A percentile compares a stretch with the other conserved stretches of the same genome.
Evolutionary conservation across 2,329 filamentous ascomycete species (phyloP).

Genomic region (Aspergillus sp.): DNA sequence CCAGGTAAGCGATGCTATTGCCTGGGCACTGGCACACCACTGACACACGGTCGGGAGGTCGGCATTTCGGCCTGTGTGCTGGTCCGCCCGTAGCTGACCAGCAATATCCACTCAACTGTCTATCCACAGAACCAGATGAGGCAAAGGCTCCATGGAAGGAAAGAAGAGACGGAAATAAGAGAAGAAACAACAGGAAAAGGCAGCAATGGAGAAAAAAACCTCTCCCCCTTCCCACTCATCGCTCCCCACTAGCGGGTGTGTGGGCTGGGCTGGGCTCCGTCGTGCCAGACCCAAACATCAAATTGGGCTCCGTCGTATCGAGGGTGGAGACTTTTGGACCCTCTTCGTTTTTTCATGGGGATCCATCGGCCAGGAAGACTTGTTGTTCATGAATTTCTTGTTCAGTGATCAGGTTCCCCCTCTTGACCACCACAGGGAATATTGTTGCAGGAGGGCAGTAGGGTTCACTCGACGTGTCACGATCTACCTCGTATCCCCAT

Average conservation of each 20-base stretch:
- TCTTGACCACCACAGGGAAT: neutral
- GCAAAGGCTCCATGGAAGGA: neutral
- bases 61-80: slow-evolving; percentile 21
- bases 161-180: neutral
- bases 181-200: neutral
- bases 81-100: neutral
- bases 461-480: slow-evolving; percentile 11
- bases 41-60: slow-evolving; percentile 16
- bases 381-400: neutral
- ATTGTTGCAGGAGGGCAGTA: neutral
- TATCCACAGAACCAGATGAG: neutral
- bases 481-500: slow-evolving; percentile 5
- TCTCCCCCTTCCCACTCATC: too few species aligned
- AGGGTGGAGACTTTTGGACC: neutral
- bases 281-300: neutral
- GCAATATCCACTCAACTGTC: neutral
- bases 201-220: neutral
- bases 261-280: neutral
- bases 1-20: neutral
- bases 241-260: neutral
- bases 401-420: neutral
- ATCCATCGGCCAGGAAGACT: neutral
- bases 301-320: slow-evolving; percentile 2
- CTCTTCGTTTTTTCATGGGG: slow-evolving; percentile 1
- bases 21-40: neutral